Base-by-base conservation (phyloP, 225 moss, liverwort and hornwort species). In the Sphagnum contortum region DNA sequence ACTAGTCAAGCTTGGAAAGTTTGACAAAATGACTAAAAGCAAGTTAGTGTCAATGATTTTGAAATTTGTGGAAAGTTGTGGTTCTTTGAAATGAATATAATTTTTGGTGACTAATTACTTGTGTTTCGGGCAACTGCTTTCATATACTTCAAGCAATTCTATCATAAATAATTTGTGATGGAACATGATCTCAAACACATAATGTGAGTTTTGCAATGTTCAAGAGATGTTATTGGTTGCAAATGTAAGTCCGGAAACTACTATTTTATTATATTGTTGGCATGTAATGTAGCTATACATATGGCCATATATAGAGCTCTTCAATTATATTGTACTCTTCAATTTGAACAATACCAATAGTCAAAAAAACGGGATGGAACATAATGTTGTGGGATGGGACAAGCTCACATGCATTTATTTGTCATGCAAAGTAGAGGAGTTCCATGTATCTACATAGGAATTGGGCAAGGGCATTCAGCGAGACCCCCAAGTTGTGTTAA, bases 151-250 rank as follows among this genome's bases (percentile, higher is more conserved):
- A 98, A 93, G 74, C 90, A 92, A 64, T 98, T 98, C 68, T 98
- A 98, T 72, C 83, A 89, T 67, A 84, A 93, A 61, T 98, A 92
- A 89, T 98, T 90, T 69, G 88, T 92, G 70, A 98, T 98, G 96
- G 93, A 98, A 80, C 96, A 98, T 67, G 96, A 98, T 66, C 92
- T 90, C 44, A 98, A 98, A 76, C 88, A 89, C 71, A 93, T 98
- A 60, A 93, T 98, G 96, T 91, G 81, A 77, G 76, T 9, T 66
- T 29, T 29, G 29, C 1, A 29, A 1, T 29, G 29, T 29, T 10
- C 44, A 44, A 12, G 12, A n/a, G 12, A n/a, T 57, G 12, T 44
- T 57, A 12, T n/a, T 53, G 70, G 48, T 2, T 71, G 52, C 56
- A 57, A 11, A 11, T 57, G 56, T 14, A 57, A 11, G 8, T 57